phyloP scores from a whole-genome alignment of 306 rosid species.

The Inga leiocalycina region DNA sequence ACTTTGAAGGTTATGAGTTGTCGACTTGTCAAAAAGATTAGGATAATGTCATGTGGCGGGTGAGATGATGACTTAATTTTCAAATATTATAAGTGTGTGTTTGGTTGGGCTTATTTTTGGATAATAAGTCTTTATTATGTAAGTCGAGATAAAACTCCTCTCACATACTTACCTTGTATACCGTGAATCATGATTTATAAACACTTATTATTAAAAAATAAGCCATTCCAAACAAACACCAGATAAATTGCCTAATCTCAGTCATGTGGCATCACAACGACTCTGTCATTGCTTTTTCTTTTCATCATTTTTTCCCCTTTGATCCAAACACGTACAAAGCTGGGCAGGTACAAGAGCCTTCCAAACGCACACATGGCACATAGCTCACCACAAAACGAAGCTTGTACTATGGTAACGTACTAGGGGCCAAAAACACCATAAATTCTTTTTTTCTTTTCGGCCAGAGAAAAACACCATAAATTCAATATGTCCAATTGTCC shows the following conservation, averaged over 20 bases:
- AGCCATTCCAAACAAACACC: too few relatives aligned
- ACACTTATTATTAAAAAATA: too few relatives aligned
- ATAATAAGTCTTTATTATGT: too few relatives aligned
- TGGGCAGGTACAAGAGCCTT: neutral
- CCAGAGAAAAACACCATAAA: neutral
- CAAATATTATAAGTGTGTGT: neutral
- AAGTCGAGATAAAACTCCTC: too few relatives aligned
- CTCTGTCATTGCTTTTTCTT: neutral
- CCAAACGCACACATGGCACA: neutral
- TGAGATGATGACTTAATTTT: neutral
- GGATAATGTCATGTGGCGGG: neutral
- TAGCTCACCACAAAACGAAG: neutral
- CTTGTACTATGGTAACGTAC: neutral
- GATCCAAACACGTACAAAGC: too few relatives aligned
- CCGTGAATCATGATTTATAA: too few relatives aligned
- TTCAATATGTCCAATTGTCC: neutral
- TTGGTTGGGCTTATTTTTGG: too few relatives aligned
- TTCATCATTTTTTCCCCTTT: too few relatives aligned
- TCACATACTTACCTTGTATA: too few relatives aligned
- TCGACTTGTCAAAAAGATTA: too few relatives aligned
- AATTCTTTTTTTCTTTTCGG: neutral
- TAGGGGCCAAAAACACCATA: neutral
- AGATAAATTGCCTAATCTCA: neutral
- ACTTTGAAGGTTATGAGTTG: neutral
- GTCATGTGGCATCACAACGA: neutral